Evolutionary conservation across 352 stramenopile species (phyloP).

Genomic region (Globisporangium orthogonon): DNA sequence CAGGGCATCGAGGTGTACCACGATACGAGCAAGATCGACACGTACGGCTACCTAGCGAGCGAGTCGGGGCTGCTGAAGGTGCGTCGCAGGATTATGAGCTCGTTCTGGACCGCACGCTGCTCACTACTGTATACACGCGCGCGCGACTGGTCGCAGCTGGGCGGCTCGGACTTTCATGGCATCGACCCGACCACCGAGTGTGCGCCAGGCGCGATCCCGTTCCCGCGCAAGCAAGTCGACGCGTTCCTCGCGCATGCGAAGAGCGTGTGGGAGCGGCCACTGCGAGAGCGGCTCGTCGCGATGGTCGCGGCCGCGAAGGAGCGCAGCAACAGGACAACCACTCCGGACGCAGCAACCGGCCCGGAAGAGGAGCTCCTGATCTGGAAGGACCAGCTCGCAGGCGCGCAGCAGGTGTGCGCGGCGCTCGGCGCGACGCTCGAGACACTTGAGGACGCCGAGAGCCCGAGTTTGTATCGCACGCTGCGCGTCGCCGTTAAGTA

Average conservation of each 20-base stretch:
- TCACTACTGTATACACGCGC: slow-evolving; percentile 1
- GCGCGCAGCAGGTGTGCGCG: slow-evolving; percentile 10
- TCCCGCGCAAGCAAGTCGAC: slow-evolving; percentile 65
- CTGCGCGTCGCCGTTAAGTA: slow-evolving; percentile 4
- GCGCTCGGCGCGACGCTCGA: slow-evolving; percentile 8
- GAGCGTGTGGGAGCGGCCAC: slow-evolving; percentile 53
- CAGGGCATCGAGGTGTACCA: slow-evolving; percentile 83
- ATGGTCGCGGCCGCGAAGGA: slow-evolving; percentile 27
- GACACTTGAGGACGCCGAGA: slow-evolving; percentile 6
- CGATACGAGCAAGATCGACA: slow-evolving; percentile 73
- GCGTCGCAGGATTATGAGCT: slow-evolving; percentile 3
- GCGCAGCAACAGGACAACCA: background rate
- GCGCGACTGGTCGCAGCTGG: slow-evolving; percentile 28
- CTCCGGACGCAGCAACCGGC: background rate
- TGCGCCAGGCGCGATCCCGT: slow-evolving; percentile 66
- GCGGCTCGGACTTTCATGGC: slow-evolving; percentile 81
- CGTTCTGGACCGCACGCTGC: background rate
- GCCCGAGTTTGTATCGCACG: slow-evolving; percentile 8
- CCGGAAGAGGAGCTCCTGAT: slow-evolving; percentile 36
- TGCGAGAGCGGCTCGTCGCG: slow-evolving; percentile 32
- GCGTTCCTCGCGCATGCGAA: slow-evolving; percentile 65
- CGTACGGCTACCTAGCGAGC: slow-evolving; percentile 68
- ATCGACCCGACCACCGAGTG: slow-evolving; percentile 68
- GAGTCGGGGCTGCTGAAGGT: slow-evolving; percentile 71
- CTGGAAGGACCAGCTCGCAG: slow-evolving; percentile 36